These are phyloP conservation scores for Raffaelea arxii DNA, from an alignment of 2,329 filamentous ascomycete genomes.

Conservation along the genomic window DNA sequence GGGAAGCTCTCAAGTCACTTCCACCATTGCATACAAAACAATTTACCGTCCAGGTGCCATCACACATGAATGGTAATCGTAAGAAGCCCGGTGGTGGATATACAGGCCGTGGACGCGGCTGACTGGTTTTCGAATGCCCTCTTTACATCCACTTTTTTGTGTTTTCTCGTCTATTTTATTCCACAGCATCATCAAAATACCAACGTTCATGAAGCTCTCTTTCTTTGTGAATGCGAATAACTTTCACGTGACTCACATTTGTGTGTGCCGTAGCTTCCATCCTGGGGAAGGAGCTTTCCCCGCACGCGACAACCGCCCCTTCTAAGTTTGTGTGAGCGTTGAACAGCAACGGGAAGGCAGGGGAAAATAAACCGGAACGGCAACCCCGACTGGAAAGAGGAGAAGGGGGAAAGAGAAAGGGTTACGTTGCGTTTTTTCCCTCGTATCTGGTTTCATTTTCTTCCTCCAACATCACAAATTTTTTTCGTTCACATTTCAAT, in stretches of 20 bases:
- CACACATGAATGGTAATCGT: background rate
- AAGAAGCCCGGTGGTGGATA: background rate
- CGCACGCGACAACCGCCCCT: background rate
- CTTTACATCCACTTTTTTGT: too few species aligned
- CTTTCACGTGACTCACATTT: background rate
- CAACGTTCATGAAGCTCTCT: background rate
- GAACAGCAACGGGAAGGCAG: too few species aligned
- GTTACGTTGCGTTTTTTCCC: too few species aligned
- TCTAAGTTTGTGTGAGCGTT: too few species aligned
- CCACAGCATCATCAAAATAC: too few species aligned
- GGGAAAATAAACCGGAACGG: background rate
- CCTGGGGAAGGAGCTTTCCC: conserved; percentile 1
- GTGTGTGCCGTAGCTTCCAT: too few species aligned
- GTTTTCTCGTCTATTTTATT: too few species aligned
- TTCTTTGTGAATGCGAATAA: background rate
- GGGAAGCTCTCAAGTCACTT: conserved; percentile 56
- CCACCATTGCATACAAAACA: conserved; percentile 33
- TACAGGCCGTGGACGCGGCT: background rate
- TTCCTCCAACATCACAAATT: too few species aligned
- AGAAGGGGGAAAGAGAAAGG: too few species aligned
- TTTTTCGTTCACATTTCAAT: too few species aligned
- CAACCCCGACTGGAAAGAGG: background rate
- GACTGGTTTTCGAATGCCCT: background rate
- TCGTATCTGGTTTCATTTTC: too few species aligned
- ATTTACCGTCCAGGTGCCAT: conserved; percentile 23